phyloP scores from a whole-genome alignment of 2,329 filamentous ascomycete species.

The Ceratocystiopsis minuta region DNA sequence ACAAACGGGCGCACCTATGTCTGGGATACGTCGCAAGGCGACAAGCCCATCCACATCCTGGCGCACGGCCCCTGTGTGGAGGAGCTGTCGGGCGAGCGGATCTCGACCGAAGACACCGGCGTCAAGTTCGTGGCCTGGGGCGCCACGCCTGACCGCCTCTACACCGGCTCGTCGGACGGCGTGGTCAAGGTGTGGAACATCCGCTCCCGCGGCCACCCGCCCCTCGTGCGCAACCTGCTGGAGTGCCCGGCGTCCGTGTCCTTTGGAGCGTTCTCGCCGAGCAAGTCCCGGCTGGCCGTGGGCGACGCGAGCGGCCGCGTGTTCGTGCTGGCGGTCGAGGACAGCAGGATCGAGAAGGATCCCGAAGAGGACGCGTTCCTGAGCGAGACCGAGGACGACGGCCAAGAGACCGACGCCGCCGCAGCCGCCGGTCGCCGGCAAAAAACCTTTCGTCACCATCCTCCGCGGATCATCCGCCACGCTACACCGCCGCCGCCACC shows the following conservation, averaged over 20 bases:
- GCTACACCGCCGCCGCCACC: slow-evolving; percentile 26
- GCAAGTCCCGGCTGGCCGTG: slow-evolving; percentile 34
- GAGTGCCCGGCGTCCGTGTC: slow-evolving; percentile 38
- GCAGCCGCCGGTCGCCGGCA: background rate
- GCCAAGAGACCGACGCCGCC: background rate
- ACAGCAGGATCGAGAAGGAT: slow-evolving; percentile 20
- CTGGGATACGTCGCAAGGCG: slow-evolving; percentile 41
- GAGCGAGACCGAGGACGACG: background rate
- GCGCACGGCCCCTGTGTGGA: slow-evolving; percentile 28
- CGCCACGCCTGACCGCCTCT: slow-evolving; percentile 35
- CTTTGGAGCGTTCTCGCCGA: slow-evolving; percentile 38
- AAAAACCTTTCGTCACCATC: too few relatives aligned
- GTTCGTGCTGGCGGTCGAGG: slow-evolving; percentile 33
- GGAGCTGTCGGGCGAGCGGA: slow-evolving; percentile 7
- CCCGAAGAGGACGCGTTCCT: slow-evolving; percentile 7
- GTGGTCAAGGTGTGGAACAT: slow-evolving; percentile 46
- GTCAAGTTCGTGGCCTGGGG: slow-evolving; percentile 49
- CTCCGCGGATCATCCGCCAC: slow-evolving; percentile 27
- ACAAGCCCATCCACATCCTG: slow-evolving; percentile 36
- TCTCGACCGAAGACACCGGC: slow-evolving; percentile 33
- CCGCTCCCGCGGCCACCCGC: slow-evolving; percentile 19
- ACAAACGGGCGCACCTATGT: slow-evolving; percentile 45
- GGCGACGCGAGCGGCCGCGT: slow-evolving; percentile 45
- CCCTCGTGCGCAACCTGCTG: slow-evolving; percentile 33
- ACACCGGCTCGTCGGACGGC: slow-evolving; percentile 46